A percentile compares a stretch with the other conserved stretches of the same genome.
These are phyloP conservation scores for Coemansia sp. DNA, from an alignment of 192 early-diverging fungal species.

Conservation along the genomic window DNA sequence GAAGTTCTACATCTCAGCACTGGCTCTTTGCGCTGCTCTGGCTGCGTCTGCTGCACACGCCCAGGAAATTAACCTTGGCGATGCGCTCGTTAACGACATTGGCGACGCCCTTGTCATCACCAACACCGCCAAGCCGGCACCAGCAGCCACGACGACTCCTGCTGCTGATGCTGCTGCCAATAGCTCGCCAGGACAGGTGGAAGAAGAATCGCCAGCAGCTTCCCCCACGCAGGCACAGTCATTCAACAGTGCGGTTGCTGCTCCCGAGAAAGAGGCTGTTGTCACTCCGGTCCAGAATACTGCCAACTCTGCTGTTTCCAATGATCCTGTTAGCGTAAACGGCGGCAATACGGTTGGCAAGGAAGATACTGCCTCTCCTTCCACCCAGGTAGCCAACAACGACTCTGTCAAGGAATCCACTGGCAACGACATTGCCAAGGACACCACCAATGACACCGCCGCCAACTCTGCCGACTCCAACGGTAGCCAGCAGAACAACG, in stretches of 20 bases:
- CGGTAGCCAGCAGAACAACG: neutral
- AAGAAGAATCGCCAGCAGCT: neutral
- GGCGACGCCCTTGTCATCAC: conserved; percentile 8
- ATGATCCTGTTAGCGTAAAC: neutral
- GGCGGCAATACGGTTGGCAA: neutral
- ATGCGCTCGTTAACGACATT: conserved; percentile 4
- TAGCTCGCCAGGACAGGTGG: neutral
- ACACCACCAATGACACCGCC: conserved; percentile 1
- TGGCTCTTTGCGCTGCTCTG: conserved; percentile 31
- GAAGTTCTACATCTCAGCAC: conserved; percentile 31
- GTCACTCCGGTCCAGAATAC: neutral
- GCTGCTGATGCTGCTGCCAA: neutral
- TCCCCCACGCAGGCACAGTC: neutral
- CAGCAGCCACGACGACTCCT: neutral
- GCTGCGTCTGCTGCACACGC: conserved; percentile 25
- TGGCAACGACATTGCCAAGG: neutral
- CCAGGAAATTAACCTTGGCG: conserved; percentile 12
- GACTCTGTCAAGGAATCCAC: neutral
- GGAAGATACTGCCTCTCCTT: neutral
- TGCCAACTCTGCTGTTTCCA: neutral
- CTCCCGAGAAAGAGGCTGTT: neutral
- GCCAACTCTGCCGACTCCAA: neutral
- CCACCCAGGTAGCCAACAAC: neutral
- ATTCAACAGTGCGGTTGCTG: no score
- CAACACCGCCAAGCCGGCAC: neutral